Evolutionary conservation across 352 stramenopile genomes (phyloP).

Genomic region (Phytopythium aichiense): DNA sequence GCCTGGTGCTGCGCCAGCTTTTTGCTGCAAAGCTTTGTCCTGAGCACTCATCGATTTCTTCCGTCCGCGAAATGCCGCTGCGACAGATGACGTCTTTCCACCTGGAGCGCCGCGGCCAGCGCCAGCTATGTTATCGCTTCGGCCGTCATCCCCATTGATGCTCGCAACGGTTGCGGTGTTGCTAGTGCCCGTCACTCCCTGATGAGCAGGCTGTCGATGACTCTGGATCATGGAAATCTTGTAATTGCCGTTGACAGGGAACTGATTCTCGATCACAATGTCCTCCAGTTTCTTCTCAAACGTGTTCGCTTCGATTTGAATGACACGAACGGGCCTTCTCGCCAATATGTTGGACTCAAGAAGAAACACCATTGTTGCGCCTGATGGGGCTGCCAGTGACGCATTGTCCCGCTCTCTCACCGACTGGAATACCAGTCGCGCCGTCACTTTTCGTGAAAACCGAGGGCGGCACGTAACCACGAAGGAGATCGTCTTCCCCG

Average conservation of each 20-base stretch:
- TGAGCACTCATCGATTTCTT: not conserved
- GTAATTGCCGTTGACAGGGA: slow-evolving; percentile 63
- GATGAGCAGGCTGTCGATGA: slow-evolving; percentile 8
- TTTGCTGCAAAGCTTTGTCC: not conserved
- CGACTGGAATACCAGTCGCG: slow-evolving; percentile 87
- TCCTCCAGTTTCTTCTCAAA: slow-evolving; percentile 83
- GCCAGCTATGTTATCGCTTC: not conserved
- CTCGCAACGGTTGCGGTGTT: not conserved
- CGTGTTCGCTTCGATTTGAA: slow-evolving; percentile 68
- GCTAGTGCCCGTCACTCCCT: not conserved
- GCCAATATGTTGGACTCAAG: slow-evolving; percentile 81
- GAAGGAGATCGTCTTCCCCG: slow-evolving; percentile 67
- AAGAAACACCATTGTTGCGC: slow-evolving; percentile 89
- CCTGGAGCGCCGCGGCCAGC: not conserved
- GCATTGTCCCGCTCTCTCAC: slow-evolving; percentile 31
- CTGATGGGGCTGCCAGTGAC: slow-evolving; percentile 10
- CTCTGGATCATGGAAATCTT: slow-evolving; percentile 71
- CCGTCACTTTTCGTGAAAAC: slow-evolving; percentile 84
- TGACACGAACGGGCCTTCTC: slow-evolving; percentile 70
- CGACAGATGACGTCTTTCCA: not conserved
- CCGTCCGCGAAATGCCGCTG: not conserved
- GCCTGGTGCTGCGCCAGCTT: not conserved
- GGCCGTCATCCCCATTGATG: not conserved
- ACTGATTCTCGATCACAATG: slow-evolving; percentile 87
- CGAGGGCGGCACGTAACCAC: slow-evolving; percentile 77